Evolutionary conservation across 768 basidiomycete species (phyloP).

Genomic region (Tylopilus cervinicoccineus): DNA sequence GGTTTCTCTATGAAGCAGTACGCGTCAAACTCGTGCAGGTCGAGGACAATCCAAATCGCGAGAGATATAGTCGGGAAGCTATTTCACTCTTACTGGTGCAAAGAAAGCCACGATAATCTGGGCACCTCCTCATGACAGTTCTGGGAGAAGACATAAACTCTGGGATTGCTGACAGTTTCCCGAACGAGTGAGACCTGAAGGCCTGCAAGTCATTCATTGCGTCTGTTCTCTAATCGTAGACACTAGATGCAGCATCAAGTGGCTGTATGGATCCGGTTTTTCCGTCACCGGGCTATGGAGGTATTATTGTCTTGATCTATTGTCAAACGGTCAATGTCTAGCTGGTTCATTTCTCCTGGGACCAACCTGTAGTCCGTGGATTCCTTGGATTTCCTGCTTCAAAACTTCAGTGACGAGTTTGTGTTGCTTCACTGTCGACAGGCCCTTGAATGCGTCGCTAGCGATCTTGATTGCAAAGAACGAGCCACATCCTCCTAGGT

Average conservation of each 20-base stretch:
- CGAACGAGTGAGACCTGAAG: background rate
- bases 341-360: background rate
- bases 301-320: constrained; percentile 43
- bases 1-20: background rate
- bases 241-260: constrained; percentile 4
- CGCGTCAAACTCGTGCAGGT: constrained; percentile 38
- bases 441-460: constrained; percentile 79
- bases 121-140: background rate
- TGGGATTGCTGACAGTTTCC: background rate
- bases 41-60: constrained; percentile 56
- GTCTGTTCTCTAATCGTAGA: constrained; percentile 8
- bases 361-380: constrained; percentile 91
- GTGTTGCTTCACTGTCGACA: constrained; percentile 91
- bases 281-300: constrained; percentile 14
- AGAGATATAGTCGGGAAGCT: constrained; percentile 57
- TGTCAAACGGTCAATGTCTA: constrained; percentile 7
- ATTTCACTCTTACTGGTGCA: constrained; percentile 54
- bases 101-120: constrained; percentile 12
- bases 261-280: background rate
- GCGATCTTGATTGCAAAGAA: constrained; percentile 93
- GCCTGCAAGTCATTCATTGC: background rate
- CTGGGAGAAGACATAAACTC: background rate
- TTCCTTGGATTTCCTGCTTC: constrained; percentile 84
- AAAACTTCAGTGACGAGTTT: constrained; percentile 80
- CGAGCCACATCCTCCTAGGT: constrained; percentile 88